Evolutionary conservation across 768 basidiomycete genomes (phyloP).

Genomic region (Lentinula edodes): DNA sequence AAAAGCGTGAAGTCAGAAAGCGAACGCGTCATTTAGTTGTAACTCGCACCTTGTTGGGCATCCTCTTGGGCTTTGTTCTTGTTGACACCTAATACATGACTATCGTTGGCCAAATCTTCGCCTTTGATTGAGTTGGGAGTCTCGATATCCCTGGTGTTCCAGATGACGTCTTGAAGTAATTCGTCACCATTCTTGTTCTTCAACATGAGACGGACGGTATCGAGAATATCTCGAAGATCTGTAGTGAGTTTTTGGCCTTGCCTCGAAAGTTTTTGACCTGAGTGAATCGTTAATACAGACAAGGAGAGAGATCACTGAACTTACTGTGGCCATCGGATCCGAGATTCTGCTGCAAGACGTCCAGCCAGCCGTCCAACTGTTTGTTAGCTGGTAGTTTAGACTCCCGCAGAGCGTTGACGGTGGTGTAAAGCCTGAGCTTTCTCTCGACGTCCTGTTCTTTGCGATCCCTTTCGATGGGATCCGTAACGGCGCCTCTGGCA

Average conservation of each 20-base stretch:
- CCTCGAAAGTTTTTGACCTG: slow-evolving; percentile 62
- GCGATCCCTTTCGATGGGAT: slow-evolving; percentile 52
- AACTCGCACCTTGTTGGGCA: slow-evolving; percentile 48
- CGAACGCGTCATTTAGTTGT: background rate
- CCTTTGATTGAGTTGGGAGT: slow-evolving; percentile 13
- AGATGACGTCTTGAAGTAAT: slow-evolving; percentile 87
- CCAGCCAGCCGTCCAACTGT: slow-evolving; percentile 72
- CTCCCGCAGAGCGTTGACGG: slow-evolving; percentile 74
- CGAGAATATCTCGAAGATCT: slow-evolving; percentile 76
- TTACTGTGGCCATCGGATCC: slow-evolving; percentile 5
- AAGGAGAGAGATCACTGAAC: slow-evolving; percentile 20
- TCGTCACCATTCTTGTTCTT: slow-evolving; percentile 85
- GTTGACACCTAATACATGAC: slow-evolving; percentile 41
- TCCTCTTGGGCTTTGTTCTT: slow-evolving; percentile 54
- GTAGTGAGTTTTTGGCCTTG: slow-evolving; percentile 74
- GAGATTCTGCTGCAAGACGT: slow-evolving; percentile 9
- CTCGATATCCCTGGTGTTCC: slow-evolving; percentile 62
- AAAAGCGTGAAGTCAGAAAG: background rate
- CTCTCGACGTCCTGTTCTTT: slow-evolving; percentile 76
- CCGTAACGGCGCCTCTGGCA: slow-evolving; percentile 52
- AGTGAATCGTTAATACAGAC: slow-evolving; percentile 37
- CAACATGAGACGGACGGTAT: slow-evolving; percentile 68
- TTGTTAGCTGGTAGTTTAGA: slow-evolving; percentile 75
- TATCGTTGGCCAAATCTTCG: slow-evolving; percentile 16
- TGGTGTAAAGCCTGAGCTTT: slow-evolving; percentile 79